phyloP scores from a whole-genome alignment of 2,329 filamentous ascomycete genomes.

The Huntiella omanensis region DNA sequence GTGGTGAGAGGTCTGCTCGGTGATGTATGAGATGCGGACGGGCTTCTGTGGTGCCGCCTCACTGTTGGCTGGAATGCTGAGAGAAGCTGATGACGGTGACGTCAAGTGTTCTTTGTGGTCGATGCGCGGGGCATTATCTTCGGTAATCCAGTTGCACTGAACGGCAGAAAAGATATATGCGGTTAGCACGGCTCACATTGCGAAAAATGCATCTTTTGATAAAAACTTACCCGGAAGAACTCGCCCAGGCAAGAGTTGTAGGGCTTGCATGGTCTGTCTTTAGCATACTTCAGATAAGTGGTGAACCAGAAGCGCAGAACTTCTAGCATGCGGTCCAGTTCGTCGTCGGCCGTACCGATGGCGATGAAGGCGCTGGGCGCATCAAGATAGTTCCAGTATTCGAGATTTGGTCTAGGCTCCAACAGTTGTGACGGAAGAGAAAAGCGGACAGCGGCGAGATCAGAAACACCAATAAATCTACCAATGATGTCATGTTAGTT shows the following conservation, averaged over 20 bases:
- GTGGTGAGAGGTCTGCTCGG: constrained; percentile 95
- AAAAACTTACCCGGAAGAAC: constrained; percentile 65
- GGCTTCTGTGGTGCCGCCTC: constrained; percentile 24
- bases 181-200: background rate
- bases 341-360: constrained; percentile 76
- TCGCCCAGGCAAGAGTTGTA: constrained; percentile 96
- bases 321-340: constrained; percentile 83
- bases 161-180: background rate
- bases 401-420: constrained; percentile 88
- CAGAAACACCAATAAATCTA: constrained; percentile 88
- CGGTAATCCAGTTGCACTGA: constrained; percentile 87
- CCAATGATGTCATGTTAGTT: background rate
- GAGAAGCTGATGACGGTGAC: constrained; percentile 28
- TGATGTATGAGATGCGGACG: constrained; percentile 83
- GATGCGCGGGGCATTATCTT: constrained; percentile 55
- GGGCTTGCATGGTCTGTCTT: constrained; percentile 95
- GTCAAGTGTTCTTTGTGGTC: constrained; percentile 27
- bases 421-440: constrained; percentile 88
- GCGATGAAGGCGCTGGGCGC: constrained; percentile 73
- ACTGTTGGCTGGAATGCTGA: constrained; percentile 31
- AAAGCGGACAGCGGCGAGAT: constrained; percentile 90
- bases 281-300: constrained; percentile 97
- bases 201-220: background rate
- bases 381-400: constrained; percentile 98
- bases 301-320: constrained; percentile 96